Base-by-base conservation (phyloP, 208 protist species). In the Borovskyia barvae region DNA sequence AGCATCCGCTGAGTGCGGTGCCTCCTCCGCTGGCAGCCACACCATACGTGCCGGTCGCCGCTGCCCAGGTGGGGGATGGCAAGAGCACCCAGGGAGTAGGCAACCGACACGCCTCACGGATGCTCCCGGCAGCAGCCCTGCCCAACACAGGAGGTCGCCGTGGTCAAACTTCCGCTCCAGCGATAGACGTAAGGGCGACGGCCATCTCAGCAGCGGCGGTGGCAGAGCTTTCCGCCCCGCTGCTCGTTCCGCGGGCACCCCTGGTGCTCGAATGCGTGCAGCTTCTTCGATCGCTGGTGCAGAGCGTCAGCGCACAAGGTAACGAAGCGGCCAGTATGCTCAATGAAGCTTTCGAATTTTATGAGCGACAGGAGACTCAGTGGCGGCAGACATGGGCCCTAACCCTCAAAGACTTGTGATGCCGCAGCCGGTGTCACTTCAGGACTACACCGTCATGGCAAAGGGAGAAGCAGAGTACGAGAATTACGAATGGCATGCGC, bases 301-400 rank as follows among this genome's bases (percentile, higher is more conserved):
- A 75, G 47, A 51, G 59, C 14, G 74, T 92, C 5, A 60, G 66
- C 22, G 36, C 47, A 56, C 72, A 66, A 14, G 73, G 67, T 26
- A 45, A 55, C 26, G 73, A 82, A 19, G 78, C 80, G 8, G 78
- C 69, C 7, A 56, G 53, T 22, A 61, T 75, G n/a, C 49, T 79
- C 29, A 78, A 54, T 42, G 70, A 61, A 1, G 47, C 72, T 12
- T 91, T 94, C 47, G 56, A 53, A 15, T 55, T 74, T 20, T 90
- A 77, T 79, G 53, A 64, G 50, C 64, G 72, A 22, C 70, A 79
- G 14, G 87, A 91, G 60, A 56, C 33, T 22, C 63, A 78, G 62
- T 87, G 83, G 70, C 33, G 45, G 35, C 63, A 82, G 32, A 82
- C 66, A 26, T 94, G 87, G 87, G 52, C 41, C 2, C 77, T 90